Conservation (phyloP, 2,329 filamentous ascomycete species). For the Camptophora hylomeconis region DNA sequence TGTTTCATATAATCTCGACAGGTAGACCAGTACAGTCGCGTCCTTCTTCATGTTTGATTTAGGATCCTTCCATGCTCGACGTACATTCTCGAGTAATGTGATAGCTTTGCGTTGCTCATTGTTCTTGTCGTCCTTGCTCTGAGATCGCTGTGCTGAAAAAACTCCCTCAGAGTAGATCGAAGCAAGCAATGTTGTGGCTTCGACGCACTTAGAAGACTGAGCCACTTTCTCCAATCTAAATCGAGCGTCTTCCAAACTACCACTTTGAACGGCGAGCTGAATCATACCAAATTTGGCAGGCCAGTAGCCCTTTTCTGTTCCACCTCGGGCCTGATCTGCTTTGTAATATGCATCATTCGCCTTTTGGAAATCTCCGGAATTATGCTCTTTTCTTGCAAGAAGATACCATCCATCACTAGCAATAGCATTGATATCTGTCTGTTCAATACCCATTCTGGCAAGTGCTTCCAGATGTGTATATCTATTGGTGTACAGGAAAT, state of each 20-base stretch:
- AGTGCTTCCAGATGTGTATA: slow-evolving; percentile 73
- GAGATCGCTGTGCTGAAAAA: slow-evolving; percentile 60
- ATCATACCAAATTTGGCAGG: slow-evolving; percentile 91
- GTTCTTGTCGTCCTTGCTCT: slow-evolving; percentile 77
- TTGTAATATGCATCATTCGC: slow-evolving; percentile 79
- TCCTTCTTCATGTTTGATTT: slow-evolving; percentile 64
- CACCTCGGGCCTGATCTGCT: slow-evolving; percentile 83
- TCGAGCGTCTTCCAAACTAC: slow-evolving; percentile 79
- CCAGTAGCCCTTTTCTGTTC: slow-evolving; percentile 77
- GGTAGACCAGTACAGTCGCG: slow-evolving; percentile 75
- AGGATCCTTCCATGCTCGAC: slow-evolving; percentile 62
- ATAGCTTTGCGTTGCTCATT: slow-evolving; percentile 74
- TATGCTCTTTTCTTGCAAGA: slow-evolving; percentile 81
- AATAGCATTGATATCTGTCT: slow-evolving; percentile 90
- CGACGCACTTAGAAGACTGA: slow-evolving; percentile 66
- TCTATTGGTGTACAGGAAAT: slow-evolving; percentile 74
- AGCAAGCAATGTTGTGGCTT: slow-evolving; percentile 84
- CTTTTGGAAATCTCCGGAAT: slow-evolving; percentile 57
- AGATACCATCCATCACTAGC: slow-evolving; percentile 97
- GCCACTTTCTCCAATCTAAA: slow-evolving; percentile 89
- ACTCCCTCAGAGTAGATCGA: slow-evolving; percentile 91
- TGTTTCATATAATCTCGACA: slow-evolving; percentile 78
- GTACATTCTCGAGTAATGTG: slow-evolving; percentile 68
- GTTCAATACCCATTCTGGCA: slow-evolving; percentile 84
- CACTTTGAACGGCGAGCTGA: slow-evolving; percentile 69